phyloP scores from a whole-genome alignment of 2,329 filamentous ascomycete species.

The Botryotinia convoluta region DNA sequence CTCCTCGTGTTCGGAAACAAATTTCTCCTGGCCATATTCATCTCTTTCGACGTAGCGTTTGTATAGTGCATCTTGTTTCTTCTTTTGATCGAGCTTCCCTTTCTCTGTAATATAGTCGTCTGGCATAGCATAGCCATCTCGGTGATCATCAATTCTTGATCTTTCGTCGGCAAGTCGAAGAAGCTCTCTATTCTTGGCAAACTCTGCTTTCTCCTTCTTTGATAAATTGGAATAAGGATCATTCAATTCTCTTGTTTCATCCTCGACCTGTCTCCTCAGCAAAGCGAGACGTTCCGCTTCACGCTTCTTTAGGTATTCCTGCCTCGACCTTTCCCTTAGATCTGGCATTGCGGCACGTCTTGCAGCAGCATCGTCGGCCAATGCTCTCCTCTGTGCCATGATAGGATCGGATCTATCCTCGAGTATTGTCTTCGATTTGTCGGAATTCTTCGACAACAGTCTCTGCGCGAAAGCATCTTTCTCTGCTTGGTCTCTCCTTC shows the following conservation, averaged over 20 bases:
- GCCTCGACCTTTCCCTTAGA: constrained; percentile 77
- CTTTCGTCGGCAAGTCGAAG: constrained; percentile 77
- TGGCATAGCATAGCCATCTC: constrained; percentile 88
- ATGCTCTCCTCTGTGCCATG: constrained; percentile 55
- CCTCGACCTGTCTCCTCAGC: constrained; percentile 84
- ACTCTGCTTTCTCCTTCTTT: constrained; percentile 67
- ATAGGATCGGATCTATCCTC: constrained; percentile 49
- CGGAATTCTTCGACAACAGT: constrained; percentile 68
- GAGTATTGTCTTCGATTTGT: constrained; percentile 65
- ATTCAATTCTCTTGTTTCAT: constrained; percentile 78
- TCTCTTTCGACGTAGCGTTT: constrained; percentile 86
- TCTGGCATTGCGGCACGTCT: constrained; percentile 74
- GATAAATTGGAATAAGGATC: constrained; percentile 69
- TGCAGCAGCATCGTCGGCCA: constrained; percentile 66
- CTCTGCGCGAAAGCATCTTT: constrained; percentile 78
- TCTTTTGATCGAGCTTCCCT: constrained; percentile 80
- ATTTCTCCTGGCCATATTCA: constrained; percentile 82
- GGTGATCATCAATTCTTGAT: constrained; percentile 82
- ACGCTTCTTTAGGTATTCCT: constrained; percentile 91
- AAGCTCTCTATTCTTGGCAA: constrained; percentile 82
- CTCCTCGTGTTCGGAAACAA: constrained; percentile 90
- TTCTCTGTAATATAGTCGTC: constrained; percentile 95
- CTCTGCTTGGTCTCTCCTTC: constrained; percentile 68
- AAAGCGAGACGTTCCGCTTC: constrained; percentile 82
- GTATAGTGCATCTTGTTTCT: constrained; percentile 87